A percentile compares a stretch with the other conserved stretches of the same genome.
phyloP scores from a whole-genome alignment of 176 grass and related monocot genomes.

The Sorghum bicolor region Sorghum_bicolor_NCBIv3 NC_012879.2:52058501-52059000 shows the following conservation, averaged over 20 bases:
- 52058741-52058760: neutral
- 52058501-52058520: neutral
- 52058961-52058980: too few relatives aligned
- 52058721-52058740: slow-evolving; percentile 4
- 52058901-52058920: too few relatives aligned
- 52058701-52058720: slow-evolving; percentile 9
- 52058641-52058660: neutral
- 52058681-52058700: neutral
- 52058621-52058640: neutral
- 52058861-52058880: too few relatives aligned
- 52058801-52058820: too few relatives aligned
- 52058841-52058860: too few relatives aligned
- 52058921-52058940: too few relatives aligned
- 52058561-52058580: neutral
- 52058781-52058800: too few relatives aligned
- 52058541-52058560: neutral
- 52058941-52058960: too few relatives aligned
- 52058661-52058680: neutral
- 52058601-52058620: neutral
- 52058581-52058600: neutral
- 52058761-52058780: neutral
- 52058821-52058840: too few relatives aligned
- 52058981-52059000: too few relatives aligned
- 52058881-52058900: too few relatives aligned
- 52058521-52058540: neutral